Conservation (phyloP, 768 basidiomycete species). For the Asterophora lycoperdoides region DNA sequence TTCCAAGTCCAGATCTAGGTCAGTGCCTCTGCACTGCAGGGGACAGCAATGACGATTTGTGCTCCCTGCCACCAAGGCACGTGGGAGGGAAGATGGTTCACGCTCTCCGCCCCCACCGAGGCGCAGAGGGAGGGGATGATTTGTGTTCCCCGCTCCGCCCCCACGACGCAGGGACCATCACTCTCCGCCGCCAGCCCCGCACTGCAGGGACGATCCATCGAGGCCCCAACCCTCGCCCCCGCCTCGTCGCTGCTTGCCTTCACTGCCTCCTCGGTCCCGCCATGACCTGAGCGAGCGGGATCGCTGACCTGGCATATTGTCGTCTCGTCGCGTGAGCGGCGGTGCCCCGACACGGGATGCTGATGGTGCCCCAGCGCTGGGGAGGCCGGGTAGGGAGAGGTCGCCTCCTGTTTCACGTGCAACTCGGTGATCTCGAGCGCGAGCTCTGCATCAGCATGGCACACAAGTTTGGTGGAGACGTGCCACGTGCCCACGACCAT, state of each 20-base stretch:
- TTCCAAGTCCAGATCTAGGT: too few relatives aligned
- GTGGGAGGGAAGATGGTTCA: neutral
- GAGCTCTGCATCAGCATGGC: too few relatives aligned
- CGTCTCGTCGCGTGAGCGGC: constrained; percentile 11
- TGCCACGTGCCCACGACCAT: too few relatives aligned
- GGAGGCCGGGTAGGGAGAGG: constrained; percentile 13
- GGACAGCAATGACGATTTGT: too few relatives aligned
- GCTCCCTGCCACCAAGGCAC: too few relatives aligned
- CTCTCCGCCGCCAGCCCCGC: constrained; percentile 9
- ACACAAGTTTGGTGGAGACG: too few relatives aligned
- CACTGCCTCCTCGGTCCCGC: constrained; percentile 7
- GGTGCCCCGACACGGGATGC: constrained; percentile 3
- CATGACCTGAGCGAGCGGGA: constrained; percentile 6
- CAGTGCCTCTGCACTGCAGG: too few relatives aligned
- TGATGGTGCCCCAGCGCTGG: constrained; percentile 8
- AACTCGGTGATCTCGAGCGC: too few relatives aligned
- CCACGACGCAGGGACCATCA: too few relatives aligned
- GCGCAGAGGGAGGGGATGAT: constrained; percentile 13
- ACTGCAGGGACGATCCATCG: constrained; percentile 14
- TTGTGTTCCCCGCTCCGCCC: constrained; percentile 19
- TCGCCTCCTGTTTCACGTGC: too few relatives aligned
- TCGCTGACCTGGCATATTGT: constrained; percentile 10
- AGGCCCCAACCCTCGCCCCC: constrained; percentile 11
- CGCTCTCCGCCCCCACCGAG: constrained; percentile 16
- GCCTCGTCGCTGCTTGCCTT: constrained; percentile 9